Percentiles rank a stretch among this genome's conserved stretches.
Conservation (phyloP, 1,284 basidiomycete species). For the Apiotrichum gracile region DNA sequence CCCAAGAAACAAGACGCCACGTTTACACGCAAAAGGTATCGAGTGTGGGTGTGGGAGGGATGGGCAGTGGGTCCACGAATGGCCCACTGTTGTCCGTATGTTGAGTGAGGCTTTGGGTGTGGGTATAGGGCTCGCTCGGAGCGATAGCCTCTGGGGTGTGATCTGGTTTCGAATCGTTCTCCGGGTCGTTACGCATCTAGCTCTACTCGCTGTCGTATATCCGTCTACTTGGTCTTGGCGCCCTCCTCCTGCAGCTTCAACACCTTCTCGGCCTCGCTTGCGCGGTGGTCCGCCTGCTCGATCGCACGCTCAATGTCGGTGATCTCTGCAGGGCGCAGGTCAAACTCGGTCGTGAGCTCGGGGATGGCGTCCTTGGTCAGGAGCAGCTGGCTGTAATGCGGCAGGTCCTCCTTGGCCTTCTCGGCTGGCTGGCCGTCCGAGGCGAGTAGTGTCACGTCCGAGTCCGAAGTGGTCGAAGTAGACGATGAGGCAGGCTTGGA, state of each 20-base stretch:
- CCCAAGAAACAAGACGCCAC: too few species aligned
- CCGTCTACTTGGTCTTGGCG: not conserved
- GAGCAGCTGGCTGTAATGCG: slow-evolving; percentile 14
- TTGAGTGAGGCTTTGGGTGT: too few species aligned
- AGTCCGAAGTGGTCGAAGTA: not conserved
- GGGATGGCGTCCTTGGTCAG: slow-evolving; percentile 35
- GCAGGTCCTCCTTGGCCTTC: not conserved
- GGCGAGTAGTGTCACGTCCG: not conserved
- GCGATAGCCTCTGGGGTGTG: too few species aligned
- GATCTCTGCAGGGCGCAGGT: slow-evolving; percentile 39
- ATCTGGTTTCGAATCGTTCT: too few species aligned
- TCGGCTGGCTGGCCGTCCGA: not conserved
- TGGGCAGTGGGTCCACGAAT: too few species aligned
- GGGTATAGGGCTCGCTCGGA: too few species aligned
- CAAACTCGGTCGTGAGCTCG: slow-evolving; percentile 36
- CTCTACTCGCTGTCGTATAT: too few species aligned
- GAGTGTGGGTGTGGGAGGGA: too few species aligned
- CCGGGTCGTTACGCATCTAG: not conserved
- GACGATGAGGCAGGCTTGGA: not conserved
- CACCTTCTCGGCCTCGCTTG: slow-evolving; percentile 17
- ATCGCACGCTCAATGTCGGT: slow-evolving; percentile 48
- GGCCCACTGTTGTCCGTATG: too few species aligned
- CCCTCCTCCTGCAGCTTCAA: slow-evolving; percentile 12
- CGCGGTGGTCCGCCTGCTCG: slow-evolving; percentile 44
- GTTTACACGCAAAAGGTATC: too few species aligned